phyloP scores from a whole-genome alignment of 805 yeast species.

The Kregervanrija pseudodelftensis region DNA sequence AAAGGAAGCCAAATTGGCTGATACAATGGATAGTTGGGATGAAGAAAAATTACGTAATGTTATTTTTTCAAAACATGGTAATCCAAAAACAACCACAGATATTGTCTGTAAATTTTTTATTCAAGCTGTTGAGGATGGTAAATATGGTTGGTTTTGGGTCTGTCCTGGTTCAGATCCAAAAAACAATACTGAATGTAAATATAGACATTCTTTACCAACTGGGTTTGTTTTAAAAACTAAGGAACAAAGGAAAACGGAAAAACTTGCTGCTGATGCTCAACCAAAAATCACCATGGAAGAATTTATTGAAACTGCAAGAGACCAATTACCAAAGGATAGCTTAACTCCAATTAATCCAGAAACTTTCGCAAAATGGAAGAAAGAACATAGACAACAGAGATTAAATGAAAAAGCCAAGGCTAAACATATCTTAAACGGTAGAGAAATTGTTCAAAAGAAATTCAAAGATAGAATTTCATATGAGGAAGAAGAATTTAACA shows the following conservation, averaged over 20 bases:
- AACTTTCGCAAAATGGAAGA: slow-evolving; percentile 78
- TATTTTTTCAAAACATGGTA: slow-evolving; percentile 87
- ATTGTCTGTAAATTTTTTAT: slow-evolving; percentile 90
- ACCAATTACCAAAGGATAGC: slow-evolving; percentile 62
- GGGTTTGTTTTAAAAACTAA: slow-evolving; percentile 96
- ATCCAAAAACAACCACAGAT: slow-evolving; percentile 89
- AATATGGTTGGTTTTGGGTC: slow-evolving; percentile 98
- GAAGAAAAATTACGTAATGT: slow-evolving; percentile 89
- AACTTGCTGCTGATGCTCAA: slow-evolving; percentile 71
- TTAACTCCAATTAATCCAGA: slow-evolving; percentile 85
- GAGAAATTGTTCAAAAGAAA: slow-evolving; percentile 58
- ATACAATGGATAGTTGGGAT: slow-evolving; percentile 96
- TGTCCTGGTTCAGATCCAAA: slow-evolving; percentile 89
- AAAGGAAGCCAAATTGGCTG: slow-evolving; percentile 50
- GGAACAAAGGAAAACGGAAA: slow-evolving; percentile 88
- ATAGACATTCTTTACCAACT: slow-evolving; percentile 91
- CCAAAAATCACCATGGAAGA: slow-evolving; percentile 94
- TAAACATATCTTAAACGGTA: slow-evolving; percentile 45
- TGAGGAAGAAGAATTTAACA: slow-evolving; percentile 44
- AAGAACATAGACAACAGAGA: slow-evolving; percentile 54
- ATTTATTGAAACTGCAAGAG: slow-evolving; percentile 89
- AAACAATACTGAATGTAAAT: slow-evolving; percentile 59
- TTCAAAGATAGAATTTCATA: slow-evolving; percentile 48
- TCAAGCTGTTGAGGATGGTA: slow-evolving; percentile 94
- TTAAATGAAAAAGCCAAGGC: slow-evolving; percentile 26